These are phyloP conservation scores for Psidium guajava DNA, from an alignment of 345 rosid genomes.

Conservation along the genomic window DNA sequence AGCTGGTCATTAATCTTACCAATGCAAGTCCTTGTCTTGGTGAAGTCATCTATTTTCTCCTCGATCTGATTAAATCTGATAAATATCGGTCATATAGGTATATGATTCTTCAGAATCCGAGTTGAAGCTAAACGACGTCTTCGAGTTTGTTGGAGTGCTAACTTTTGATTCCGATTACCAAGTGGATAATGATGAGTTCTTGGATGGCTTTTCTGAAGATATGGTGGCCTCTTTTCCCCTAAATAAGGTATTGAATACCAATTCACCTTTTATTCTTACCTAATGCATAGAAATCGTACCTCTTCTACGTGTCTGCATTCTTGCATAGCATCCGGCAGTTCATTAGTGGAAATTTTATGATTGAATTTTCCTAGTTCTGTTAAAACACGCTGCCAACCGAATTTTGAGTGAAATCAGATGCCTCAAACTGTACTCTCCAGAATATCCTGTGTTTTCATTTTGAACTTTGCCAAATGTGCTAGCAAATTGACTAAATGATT, in stretches of 20 bases:
- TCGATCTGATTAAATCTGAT: not conserved
- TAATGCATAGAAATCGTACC: not conserved
- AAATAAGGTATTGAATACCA: conserved; percentile 27
- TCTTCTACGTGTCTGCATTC: not conserved
- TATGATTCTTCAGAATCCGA: conserved; percentile 78
- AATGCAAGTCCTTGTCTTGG: not conserved
- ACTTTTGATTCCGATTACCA: conserved; percentile 38
- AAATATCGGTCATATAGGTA: conserved; percentile 26
- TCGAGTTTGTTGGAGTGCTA: conserved; percentile 80
- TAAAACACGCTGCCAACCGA: not conserved
- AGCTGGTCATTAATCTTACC: not conserved
- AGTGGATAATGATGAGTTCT: conserved; percentile 22
- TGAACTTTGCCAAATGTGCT: not conserved
- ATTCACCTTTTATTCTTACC: not conserved
- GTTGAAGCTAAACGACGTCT: conserved; percentile 74
- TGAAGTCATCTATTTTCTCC: not conserved
- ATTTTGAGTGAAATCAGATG: not conserved
- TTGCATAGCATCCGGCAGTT: not conserved
- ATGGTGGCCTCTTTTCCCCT: conserved; percentile 41
- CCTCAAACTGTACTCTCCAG: not conserved
- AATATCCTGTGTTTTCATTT: not conserved
- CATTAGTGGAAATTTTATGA: not conserved
- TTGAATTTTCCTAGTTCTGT: not conserved
- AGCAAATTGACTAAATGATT: not conserved
- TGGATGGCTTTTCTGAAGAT: conserved; percentile 42